Evolutionary conservation across 2,329 filamentous ascomycete genomes (phyloP).

Genomic region (Trichophyton benhamiae): DNA sequence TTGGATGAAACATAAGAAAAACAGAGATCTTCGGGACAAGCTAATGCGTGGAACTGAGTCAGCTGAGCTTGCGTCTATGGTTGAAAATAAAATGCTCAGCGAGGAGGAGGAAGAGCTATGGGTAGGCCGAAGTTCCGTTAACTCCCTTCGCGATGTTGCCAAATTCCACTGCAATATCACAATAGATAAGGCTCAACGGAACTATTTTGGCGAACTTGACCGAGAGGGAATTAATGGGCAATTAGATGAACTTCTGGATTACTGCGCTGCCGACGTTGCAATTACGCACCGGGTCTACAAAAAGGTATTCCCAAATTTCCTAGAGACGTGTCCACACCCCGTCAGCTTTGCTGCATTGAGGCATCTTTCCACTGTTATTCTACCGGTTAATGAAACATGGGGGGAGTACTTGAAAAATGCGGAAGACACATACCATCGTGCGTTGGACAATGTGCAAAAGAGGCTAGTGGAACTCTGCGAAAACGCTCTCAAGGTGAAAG

Average conservation of each 20-base stretch:
- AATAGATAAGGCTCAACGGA: conserved; percentile 77
- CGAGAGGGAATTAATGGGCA: conserved; percentile 56
- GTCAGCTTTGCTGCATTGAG: conserved; percentile 91
- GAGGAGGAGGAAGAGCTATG: conserved; percentile 91
- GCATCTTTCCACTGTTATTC: conserved; percentile 83
- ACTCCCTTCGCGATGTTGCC: conserved; percentile 87
- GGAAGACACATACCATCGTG: conserved; percentile 67
- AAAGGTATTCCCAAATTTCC: conserved; percentile 80
- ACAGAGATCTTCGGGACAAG: conserved; percentile 67
- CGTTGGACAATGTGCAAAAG: conserved; percentile 65
- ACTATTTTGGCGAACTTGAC: conserved; percentile 76
- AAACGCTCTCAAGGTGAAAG: conserved; percentile 63
- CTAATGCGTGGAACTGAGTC: conserved; percentile 60
- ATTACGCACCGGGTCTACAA: conserved; percentile 91
- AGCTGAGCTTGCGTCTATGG: conserved; percentile 55
- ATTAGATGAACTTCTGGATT: conserved; percentile 74
- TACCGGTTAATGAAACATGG: conserved; percentile 84
- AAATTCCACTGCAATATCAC: conserved; percentile 88
- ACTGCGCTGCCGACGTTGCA: conserved; percentile 87
- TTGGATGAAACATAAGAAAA: conserved; percentile 96
- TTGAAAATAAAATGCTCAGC: conserved; percentile 53
- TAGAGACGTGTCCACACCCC: conserved; percentile 84
- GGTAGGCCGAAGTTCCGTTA: conserved; percentile 89
- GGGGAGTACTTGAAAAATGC: conserved; percentile 70
- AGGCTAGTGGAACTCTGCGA: conserved; percentile 62